phyloP scores from a whole-genome alignment of 2,329 filamentous ascomycete genomes.

The Hypoxylon sp. region DNA sequence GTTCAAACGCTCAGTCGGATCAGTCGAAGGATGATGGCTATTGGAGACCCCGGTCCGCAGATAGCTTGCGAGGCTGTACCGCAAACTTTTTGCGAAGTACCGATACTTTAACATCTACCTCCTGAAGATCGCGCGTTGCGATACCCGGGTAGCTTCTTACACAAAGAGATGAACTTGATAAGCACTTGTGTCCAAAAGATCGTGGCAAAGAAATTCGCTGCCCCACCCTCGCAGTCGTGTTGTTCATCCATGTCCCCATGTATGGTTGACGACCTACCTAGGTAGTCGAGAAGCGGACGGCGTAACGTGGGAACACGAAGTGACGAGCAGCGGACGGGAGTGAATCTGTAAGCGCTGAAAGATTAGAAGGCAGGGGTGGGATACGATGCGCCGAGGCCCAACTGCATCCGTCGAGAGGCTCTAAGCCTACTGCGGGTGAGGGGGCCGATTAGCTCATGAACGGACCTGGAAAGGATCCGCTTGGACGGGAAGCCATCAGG shows the following conservation, averaged over 20 bases:
- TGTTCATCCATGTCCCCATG: slow-evolving; percentile 25
- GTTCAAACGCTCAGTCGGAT: slow-evolving; percentile 24
- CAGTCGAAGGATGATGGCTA: slow-evolving; percentile 29
- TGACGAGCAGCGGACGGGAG: slow-evolving; percentile 29
- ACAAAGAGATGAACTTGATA: slow-evolving; percentile 16
- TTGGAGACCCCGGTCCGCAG: slow-evolving; percentile 13
- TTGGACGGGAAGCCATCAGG: slow-evolving; percentile 28
- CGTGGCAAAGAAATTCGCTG: slow-evolving; percentile 25
- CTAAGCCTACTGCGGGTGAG: slow-evolving; percentile 36
- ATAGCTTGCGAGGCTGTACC: slow-evolving; percentile 25
- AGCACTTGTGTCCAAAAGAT: slow-evolving; percentile 11
- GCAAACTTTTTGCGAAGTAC: slow-evolving; percentile 39
- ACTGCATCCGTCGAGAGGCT: slow-evolving; percentile 35
- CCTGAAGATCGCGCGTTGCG: slow-evolving; percentile 30
- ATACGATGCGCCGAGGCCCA: slow-evolving; percentile 33
- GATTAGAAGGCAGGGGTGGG: slow-evolving; percentile 18
- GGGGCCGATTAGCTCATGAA: slow-evolving; percentile 36
- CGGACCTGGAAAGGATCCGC: slow-evolving; percentile 36
- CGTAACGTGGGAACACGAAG: slow-evolving; percentile 39
- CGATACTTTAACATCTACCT: slow-evolving; percentile 30
- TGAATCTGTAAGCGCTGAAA: slow-evolving; percentile 31
- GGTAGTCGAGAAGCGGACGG: slow-evolving; percentile 19
- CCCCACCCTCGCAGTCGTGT: slow-evolving; percentile 29
- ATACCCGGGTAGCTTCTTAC: slow-evolving; percentile 12
- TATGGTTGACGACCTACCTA: slow-evolving; percentile 29